Evolutionary conservation across 345 rosid species (phyloP).

Genomic region (Citrus reticulata): DNA sequence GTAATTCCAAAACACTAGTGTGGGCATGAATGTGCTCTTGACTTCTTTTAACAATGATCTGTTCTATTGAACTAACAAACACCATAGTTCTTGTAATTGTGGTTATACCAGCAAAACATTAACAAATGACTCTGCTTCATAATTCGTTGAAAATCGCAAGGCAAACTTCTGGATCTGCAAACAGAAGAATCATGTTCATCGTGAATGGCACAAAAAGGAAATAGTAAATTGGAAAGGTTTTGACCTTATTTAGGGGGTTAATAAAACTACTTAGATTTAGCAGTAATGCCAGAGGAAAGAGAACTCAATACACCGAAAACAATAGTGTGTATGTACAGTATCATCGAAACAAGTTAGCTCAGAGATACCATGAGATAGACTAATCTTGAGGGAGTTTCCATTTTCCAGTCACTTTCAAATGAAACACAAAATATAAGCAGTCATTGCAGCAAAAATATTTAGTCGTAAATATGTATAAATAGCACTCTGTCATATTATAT

Average conservation of each 20-base stretch:
- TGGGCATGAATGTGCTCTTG: background rate
- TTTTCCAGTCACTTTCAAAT: background rate
- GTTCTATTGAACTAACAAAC: background rate
- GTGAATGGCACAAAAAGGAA: background rate
- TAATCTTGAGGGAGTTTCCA: background rate
- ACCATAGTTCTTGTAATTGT: slow-evolving; percentile 5
- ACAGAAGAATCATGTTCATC: slow-evolving; percentile 6
- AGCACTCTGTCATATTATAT: background rate
- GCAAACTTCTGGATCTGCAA: slow-evolving; percentile 89
- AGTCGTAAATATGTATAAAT: background rate
- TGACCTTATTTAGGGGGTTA: background rate
- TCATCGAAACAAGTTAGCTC: background rate
- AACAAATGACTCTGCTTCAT: slow-evolving; percentile 54
- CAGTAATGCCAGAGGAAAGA: background rate
- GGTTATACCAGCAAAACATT: slow-evolving; percentile 50
- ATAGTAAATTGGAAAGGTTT: slow-evolving; percentile 2
- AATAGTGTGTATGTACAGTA: background rate
- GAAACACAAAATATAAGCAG: background rate
- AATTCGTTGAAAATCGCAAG: slow-evolving; percentile 48
- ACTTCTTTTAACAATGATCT: background rate
- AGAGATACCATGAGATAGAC: background rate
- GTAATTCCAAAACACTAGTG: background rate
- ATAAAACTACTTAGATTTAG: background rate
- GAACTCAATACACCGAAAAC: background rate
- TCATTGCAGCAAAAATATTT: background rate